Evolutionary conservation across 176 grass and related monocot species (phyloP), one percentile per base, ranked within the genome.

Genomic region (Oryza coarctata): DNA sequence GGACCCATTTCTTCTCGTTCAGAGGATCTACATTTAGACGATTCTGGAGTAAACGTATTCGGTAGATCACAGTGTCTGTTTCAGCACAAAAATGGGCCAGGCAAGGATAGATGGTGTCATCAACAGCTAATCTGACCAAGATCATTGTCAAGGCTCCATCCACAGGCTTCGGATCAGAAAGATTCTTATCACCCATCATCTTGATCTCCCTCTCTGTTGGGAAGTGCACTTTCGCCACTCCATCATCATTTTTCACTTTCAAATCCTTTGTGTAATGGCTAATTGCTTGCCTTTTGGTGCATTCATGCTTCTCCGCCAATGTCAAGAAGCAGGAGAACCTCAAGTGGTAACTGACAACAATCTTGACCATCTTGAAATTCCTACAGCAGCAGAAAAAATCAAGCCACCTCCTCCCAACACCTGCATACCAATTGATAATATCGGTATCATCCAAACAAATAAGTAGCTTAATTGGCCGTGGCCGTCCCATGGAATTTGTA

Each of bases 291-390:
- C 75, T 86, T 79, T 98, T 98, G 35, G 92, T 98, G 35, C 80
- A 88, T 63, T 98, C 90, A 36, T 98, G 92, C 84, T 94, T 98
- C 82, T 94, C 95, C 6, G 95, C 92, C 78, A 98, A 63, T 77
- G 92, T 98, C 82, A 94, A 85, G 65, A 98, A 91, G 81, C 95
- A 98, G 57, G 92, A 98, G 88, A 98, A 98, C 84, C 95, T 98
- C 79, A 94, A 86, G 78, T 98, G 92, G 76, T 94, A 98, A 68
- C 28, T 93, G 15, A 98, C 92, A 68, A 94, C 78, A 71, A 76
- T 94, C 76, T 98, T 98, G 55, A 94, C 88, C 92, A 94, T 91
- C 76, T 80, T 91, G 77, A 98, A 98, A 84, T 98, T 94, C 18
- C 62, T 75, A 65, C 92, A 98, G 41, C 92, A 98, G 77, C 92